Evolutionary conservation across 2,329 filamentous ascomycete species (phyloP).

Genomic region (Xenoacremonium recifei): DNA sequence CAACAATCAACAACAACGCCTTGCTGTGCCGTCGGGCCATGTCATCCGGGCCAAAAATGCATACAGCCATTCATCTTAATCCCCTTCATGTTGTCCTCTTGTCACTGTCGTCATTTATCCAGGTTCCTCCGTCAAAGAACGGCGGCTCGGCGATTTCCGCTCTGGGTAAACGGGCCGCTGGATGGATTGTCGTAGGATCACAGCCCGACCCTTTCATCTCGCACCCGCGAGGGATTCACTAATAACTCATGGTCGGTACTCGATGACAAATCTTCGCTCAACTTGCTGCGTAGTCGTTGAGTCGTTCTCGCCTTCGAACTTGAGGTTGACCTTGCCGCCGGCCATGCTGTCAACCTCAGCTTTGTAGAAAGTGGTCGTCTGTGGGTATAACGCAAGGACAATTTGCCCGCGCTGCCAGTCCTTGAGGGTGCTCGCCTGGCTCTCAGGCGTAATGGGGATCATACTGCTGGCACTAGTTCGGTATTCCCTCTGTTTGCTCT

Average conservation of each 20-base stretch:
- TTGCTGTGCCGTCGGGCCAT: too few relatives aligned
- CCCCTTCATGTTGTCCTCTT: too few relatives aligned
- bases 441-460: conserved; percentile 68
- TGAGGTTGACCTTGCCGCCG: conserved; percentile 58
- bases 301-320: conserved; percentile 79
- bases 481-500: conserved; percentile 65
- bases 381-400: conserved; percentile 76
- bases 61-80: too few relatives aligned
- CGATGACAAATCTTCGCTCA: conserved; percentile 72
- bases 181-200: too few relatives aligned
- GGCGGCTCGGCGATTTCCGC: too few relatives aligned
- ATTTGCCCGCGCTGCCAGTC: conserved; percentile 67
- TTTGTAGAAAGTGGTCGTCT: conserved; percentile 83
- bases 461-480: conserved; percentile 71
- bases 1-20: too few relatives aligned
- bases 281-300: conserved; percentile 72
- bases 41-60: too few relatives aligned
- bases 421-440: conserved; percentile 47
- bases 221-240: too few relatives aligned
- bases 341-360: conserved; percentile 76
- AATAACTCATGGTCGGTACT: conserved; percentile 46
- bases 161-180: too few relatives aligned
- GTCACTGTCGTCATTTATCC: too few relatives aligned
- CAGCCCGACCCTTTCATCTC: too few relatives aligned
- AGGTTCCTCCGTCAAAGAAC: too few relatives aligned